These are phyloP conservation scores for Pseudocercospora macadamiae DNA, from an alignment of 2,329 filamentous ascomycete genomes.

Conservation along the genomic window DNA sequence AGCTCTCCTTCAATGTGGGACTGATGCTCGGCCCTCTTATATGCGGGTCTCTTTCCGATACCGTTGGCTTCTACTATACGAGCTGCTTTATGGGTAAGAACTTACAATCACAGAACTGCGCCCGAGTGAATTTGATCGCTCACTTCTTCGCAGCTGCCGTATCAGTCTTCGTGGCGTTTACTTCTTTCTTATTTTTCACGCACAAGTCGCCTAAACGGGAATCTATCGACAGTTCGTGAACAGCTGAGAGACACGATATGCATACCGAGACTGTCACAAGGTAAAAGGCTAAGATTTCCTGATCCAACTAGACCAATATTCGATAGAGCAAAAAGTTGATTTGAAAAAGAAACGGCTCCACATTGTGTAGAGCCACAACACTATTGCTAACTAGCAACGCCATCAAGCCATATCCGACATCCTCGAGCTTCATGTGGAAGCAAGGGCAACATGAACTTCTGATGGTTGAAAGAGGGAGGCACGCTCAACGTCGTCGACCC, in stretches of 20 bases:
- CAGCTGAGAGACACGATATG: no score
- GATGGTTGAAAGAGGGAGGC: background rate
- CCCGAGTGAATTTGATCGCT: background rate
- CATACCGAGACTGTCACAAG: no score
- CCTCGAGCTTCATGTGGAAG: background rate
- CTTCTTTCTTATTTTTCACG: conserved; percentile 24
- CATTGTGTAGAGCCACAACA: background rate
- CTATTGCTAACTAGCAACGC: background rate
- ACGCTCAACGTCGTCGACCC: background rate
- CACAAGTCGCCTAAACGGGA: conserved; percentile 16
- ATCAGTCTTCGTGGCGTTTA: conserved; percentile 10
- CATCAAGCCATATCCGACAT: conserved; percentile 1
- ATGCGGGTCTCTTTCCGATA: conserved; percentile 20
- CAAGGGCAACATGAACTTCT: background rate
- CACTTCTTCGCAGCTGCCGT: conserved; percentile 5
- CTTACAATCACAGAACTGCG: no score
- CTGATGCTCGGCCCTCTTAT: conserved; percentile 25
- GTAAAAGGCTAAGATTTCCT: no score
- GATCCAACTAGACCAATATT: no score
- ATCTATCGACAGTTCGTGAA: background rate
- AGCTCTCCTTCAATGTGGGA: conserved; percentile 22
- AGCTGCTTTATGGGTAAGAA: conserved; percentile 19
- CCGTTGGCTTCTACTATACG: conserved; percentile 22
- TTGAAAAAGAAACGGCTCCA: background rate
- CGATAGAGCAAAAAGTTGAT: background rate